phyloP scores from a whole-genome alignment of 208 protist species.

The Acanthamoeba royreba region DNA sequence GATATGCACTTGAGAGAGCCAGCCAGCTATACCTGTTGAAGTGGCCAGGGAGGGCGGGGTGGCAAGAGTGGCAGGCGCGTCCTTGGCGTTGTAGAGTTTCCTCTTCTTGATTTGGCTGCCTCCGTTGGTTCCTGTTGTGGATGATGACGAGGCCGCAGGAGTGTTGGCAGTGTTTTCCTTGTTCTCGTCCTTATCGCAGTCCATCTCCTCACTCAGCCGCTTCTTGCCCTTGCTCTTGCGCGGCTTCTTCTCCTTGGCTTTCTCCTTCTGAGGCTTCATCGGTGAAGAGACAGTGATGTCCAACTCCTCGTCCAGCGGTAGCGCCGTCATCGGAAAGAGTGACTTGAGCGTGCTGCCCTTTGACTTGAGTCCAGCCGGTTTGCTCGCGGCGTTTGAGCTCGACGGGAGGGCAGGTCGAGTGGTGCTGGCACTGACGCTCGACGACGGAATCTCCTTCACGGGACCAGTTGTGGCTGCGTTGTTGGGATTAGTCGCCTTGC shows the following conservation, averaged over 20 bases:
- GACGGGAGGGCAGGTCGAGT: not conserved
- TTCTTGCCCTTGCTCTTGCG: not conserved
- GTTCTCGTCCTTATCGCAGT: not conserved
- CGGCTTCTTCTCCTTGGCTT: not conserved
- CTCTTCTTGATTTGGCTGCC: not conserved
- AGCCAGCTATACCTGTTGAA: not conserved
- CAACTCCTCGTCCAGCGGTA: not conserved
- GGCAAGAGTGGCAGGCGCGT: not conserved
- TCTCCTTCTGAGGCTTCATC: not conserved
- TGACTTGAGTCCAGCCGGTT: not conserved
- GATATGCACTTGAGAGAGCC: too few relatives aligned
- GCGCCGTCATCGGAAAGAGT: not conserved
- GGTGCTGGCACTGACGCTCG: too few relatives aligned
- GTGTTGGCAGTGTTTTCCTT: not conserved
- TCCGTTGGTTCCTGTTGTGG: not conserved
- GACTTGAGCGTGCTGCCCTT: slow-evolving; percentile 32
- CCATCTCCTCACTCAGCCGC: not conserved
- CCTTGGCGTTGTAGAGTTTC: not conserved
- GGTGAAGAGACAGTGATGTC: not conserved
- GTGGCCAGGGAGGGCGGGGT: not conserved
- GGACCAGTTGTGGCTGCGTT: not conserved
- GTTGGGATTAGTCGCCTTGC: not conserved
- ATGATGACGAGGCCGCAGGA: not conserved
- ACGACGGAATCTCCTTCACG: too few relatives aligned
- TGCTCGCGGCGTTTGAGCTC: not conserved